Evolutionary conservation across 768 basidiomycete genomes (phyloP).

Genomic region (Boletus huronensis): DNA sequence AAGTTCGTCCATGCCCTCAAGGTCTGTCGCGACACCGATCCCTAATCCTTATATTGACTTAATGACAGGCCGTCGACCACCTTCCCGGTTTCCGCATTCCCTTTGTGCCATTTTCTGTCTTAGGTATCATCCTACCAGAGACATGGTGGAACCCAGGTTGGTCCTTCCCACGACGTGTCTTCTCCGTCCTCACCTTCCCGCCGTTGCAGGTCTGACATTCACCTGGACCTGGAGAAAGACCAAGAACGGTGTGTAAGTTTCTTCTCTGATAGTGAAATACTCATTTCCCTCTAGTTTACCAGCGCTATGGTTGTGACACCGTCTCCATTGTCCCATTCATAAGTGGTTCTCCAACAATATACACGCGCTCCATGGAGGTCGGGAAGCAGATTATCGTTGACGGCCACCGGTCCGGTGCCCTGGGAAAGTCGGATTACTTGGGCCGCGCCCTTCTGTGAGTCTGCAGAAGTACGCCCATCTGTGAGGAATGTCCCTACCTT

Average conservation of each 20-base stretch:
- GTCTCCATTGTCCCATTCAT: conserved; percentile 24
- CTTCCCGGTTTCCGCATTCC: conserved; percentile 22
- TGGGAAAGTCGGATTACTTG: conserved; percentile 17
- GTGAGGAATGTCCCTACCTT: not conserved
- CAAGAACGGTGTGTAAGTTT: conserved; percentile 9
- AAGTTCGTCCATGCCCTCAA: conserved; percentile 14
- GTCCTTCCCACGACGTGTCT: not conserved
- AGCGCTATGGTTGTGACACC: conserved; percentile 16
- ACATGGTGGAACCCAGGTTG: conserved; percentile 21
- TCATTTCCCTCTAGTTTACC: conserved; percentile 16
- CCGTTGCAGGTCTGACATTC: conserved; percentile 12
- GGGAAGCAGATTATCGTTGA: conserved; percentile 16
- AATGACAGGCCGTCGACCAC: conserved; percentile 11
- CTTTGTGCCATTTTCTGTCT: conserved; percentile 14
- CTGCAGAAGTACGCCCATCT: not conserved
- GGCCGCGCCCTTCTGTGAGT: conserved; percentile 17
- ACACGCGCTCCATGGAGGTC: conserved; percentile 23
- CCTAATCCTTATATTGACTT: not conserved
- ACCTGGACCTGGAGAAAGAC: conserved; percentile 25
- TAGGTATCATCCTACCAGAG: conserved; percentile 12
- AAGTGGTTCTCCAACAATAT: conserved; percentile 15
- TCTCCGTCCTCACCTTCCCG: not conserved
- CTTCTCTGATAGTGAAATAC: not conserved
- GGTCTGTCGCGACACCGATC: conserved; percentile 5
- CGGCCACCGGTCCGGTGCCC: conserved; percentile 17